Base-by-base conservation (phyloP, 352 stramenopile genomes). In the Saprolegnia parasitica region DNA sequence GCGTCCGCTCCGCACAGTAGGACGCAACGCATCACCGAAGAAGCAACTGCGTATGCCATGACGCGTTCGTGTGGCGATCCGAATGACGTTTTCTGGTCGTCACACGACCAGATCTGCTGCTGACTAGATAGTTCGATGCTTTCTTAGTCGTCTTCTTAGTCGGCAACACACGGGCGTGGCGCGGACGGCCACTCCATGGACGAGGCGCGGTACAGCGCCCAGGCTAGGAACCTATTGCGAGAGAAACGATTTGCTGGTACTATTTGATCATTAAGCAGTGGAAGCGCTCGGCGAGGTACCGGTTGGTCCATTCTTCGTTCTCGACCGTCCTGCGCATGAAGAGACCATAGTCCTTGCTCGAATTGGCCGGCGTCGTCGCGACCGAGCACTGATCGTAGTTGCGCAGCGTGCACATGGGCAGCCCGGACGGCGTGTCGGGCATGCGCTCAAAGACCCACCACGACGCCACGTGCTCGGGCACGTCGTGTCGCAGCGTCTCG, bases 211-310 rank as follows among this genome's bases (percentile, higher is more conserved):
- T 49, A 49, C 42, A 49, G 42, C 42, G 42, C 42, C 42, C 42
- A 49, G 13, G 42, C 11, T 3, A 49, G 42, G 18, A 49, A 49
- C 42, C 42, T 49, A 49, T 5, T 5, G 5, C 29, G 5, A 35
- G 29, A 5, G 5, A 35, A 10, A 11, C 3, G 1, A 49, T n/a
- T 15, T 49, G 42, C 20, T 40, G 24, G 24, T 23, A 55, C 20
- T 60, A 60, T 60, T 60, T 60, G 35, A 60, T 60, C 24, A 60
- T 60, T 60, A 60, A 60, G 52, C 52, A 60, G 16, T 60, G 24
- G 35, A 60, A 60, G 52, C 52, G 52, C 1, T 3, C 11, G 16
- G 52, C n/a, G 3, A 60, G n/a, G 52, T 42, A 60, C 35, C 35
- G 52, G 52, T 60, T 60, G 1, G 35, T 40, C 24, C 52, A 40